Evolutionary conservation across 1,284 basidiomycete species (phyloP).

Genomic region (Marasmius tenuissimus): DNA sequence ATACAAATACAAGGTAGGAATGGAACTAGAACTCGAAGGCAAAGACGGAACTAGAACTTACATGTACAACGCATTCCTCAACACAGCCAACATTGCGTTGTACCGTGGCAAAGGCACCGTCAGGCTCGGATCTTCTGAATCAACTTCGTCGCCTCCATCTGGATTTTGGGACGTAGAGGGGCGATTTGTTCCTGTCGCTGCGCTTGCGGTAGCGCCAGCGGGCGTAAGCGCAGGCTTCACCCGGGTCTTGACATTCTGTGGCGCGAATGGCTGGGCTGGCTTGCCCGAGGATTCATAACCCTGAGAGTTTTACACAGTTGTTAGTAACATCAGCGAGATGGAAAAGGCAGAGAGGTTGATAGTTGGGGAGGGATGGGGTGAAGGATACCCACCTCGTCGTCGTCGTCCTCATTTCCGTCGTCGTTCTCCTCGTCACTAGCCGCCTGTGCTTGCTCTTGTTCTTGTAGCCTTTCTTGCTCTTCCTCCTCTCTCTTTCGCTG

Average conservation of each 20-base stretch:
- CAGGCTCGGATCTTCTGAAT: constrained; percentile 71
- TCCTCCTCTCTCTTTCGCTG: constrained; percentile 31
- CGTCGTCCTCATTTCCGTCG: constrained; percentile 24
- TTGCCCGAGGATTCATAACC: background rate
- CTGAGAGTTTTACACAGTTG: background rate
- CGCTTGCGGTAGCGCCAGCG: background rate
- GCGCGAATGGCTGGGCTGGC: background rate
- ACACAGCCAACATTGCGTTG: constrained; percentile 88
- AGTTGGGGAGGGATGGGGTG: too few relatives aligned
- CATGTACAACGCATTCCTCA: constrained; percentile 87
- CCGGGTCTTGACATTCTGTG: background rate
- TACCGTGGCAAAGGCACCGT: constrained; percentile 81
- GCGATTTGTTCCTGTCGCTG: background rate
- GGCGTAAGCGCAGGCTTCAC: background rate
- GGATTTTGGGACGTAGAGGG: background rate
- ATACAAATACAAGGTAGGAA: background rate
- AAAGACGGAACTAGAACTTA: constrained; percentile 32
- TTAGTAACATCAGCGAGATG: too few relatives aligned
- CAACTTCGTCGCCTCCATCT: constrained; percentile 35
- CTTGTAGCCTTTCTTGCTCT: constrained; percentile 24
- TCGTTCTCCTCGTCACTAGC: constrained; percentile 25
- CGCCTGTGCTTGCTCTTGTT: constrained; percentile 18
- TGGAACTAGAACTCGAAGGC: background rate
- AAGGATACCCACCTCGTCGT: background rate
- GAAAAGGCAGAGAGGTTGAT: too few relatives aligned